Conservation (phyloP, 2,329 filamentous ascomycete species). For the Fusarium tuaranense region DNA sequence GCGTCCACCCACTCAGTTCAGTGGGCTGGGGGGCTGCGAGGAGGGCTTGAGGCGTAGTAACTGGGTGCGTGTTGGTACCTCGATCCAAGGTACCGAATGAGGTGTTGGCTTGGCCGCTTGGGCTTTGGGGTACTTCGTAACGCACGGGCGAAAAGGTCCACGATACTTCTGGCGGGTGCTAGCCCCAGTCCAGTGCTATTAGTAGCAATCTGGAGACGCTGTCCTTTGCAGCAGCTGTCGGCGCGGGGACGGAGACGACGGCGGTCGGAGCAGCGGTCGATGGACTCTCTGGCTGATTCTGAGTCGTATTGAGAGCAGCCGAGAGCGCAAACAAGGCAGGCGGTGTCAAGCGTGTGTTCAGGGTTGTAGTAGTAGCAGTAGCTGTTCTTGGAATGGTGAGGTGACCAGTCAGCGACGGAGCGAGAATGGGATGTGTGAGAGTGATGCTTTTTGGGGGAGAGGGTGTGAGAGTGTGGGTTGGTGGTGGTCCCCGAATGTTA, state of each 20-base stretch:
- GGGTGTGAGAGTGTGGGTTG: conserved; percentile 25
- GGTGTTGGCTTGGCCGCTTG: conserved; percentile 29
- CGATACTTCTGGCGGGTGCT: conserved; percentile 31
- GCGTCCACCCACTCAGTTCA: conserved; percentile 25
- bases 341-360: conserved; percentile 40
- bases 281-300: conserved; percentile 26
- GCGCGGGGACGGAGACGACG: conserved; percentile 31
- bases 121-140: conserved; percentile 35
- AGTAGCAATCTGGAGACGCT: conserved; percentile 34
- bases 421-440: conserved; percentile 34
- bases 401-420: conserved; percentile 43
- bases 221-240: conserved; percentile 11
- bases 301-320: conserved; percentile 19
- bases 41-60: conserved; percentile 32
- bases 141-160: conserved; percentile 38
- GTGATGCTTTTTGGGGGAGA: conserved; percentile 31
- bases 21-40: conserved; percentile 24
- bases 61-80: conserved; percentile 28
- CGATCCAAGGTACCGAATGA: conserved; percentile 14
- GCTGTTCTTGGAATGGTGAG: conserved; percentile 46
- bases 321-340: conserved; percentile 28
- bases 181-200: conserved; percentile 36
- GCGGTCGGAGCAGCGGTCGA: conserved; percentile 27
- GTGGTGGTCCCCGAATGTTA: conserved; percentile 27
- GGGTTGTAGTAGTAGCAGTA: conserved; percentile 28